Percentiles rank a stretch among this genome's conserved stretches.
Evolutionary conservation across 2,329 filamentous ascomycete genomes (phyloP).

Genomic region (Hymenoscyphus fraxineus): DNA sequence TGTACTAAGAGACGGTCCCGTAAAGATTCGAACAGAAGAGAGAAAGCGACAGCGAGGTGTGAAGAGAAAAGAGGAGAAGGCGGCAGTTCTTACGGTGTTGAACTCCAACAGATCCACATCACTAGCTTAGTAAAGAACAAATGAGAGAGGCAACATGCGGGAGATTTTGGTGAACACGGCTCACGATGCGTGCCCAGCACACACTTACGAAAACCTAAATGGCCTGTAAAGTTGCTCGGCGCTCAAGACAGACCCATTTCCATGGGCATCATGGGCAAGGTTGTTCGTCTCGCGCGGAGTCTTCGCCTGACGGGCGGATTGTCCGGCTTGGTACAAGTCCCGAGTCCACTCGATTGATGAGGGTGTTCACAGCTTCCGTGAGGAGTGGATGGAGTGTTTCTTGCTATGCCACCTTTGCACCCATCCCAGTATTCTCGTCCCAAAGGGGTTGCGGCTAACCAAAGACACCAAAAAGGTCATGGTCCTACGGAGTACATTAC

Average conservation of each 20-base stretch:
- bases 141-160: constrained; percentile 2
- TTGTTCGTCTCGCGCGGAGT: background rate
- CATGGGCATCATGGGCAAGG: background rate
- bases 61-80: constrained; percentile 9
- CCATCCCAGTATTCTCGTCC: background rate
- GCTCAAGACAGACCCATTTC: background rate
- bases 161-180: constrained; percentile 4
- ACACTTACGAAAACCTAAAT: background rate
- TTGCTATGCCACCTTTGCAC: background rate
- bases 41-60: constrained; percentile 13
- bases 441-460: background rate
- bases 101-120: background rate
- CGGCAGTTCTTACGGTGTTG: background rate
- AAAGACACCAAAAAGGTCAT: background rate
- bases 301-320: background rate
- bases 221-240: background rate
- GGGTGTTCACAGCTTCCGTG: background rate
- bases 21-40: background rate
- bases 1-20: background rate
- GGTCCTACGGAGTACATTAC: background rate
- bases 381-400: background rate
- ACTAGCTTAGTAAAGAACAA: background rate
- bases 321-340: background rate
- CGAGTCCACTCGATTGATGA: background rate
- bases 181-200: background rate